These are phyloP conservation scores for Russula ochroleuca DNA, from an alignment of 768 basidiomycete genomes.

Conservation along the genomic window DNA sequence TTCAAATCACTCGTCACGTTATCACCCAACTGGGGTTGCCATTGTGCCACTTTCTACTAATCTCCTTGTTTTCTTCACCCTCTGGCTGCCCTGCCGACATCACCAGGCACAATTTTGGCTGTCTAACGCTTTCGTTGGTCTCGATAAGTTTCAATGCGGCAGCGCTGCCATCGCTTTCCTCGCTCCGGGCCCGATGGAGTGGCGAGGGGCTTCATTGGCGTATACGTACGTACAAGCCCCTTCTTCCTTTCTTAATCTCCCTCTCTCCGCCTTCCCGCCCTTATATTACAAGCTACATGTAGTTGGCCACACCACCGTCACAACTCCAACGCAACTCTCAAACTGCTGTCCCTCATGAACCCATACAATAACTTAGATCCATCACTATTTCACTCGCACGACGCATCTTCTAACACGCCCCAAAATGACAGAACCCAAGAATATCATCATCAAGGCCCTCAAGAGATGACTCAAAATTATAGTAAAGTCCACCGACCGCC, in stretches of 20 bases:
- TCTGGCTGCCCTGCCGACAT: constrained; percentile 6
- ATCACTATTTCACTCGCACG: constrained; percentile 1
- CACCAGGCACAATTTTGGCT: constrained; percentile 18
- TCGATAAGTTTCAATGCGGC: not conserved
- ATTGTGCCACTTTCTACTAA: not conserved
- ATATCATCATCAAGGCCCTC: not conserved
- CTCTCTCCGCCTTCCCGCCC: not conserved
- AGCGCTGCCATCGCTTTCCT: not conserved
- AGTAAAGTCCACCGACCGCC: not conserved
- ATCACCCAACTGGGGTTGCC: not conserved
- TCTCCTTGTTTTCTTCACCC: constrained; percentile 1
- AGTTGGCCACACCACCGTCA: not conserved
- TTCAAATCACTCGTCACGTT: not conserved
- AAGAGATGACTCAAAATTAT: not conserved
- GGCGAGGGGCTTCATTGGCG: not conserved
- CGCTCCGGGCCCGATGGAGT: not conserved
- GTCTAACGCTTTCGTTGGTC: not conserved
- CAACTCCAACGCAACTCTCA: not conserved
- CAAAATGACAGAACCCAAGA: constrained; percentile 1
- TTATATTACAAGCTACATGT: constrained; percentile 12
- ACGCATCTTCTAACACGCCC: not conserved
- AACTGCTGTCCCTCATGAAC: constrained; percentile 7
- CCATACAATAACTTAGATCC: constrained; percentile 2
- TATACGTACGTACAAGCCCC: not conserved
- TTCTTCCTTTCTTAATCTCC: not conserved